These are phyloP conservation scores for Periconia digitata DNA, from an alignment of 2,329 filamentous ascomycete genomes.

Conservation along the genomic window DNA sequence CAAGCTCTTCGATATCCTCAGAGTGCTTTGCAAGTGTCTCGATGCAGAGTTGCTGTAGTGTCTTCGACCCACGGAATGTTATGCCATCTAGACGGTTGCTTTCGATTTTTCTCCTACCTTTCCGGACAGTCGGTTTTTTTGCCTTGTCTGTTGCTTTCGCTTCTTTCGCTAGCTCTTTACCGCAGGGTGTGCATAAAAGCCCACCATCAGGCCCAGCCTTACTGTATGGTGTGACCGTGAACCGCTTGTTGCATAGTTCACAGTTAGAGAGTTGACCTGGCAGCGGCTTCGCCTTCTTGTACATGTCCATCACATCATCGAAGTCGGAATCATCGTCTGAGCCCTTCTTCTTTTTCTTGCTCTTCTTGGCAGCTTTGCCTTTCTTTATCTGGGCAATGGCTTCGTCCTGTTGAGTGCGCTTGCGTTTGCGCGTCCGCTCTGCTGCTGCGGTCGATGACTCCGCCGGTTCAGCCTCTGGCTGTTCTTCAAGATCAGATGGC, in stretches of 20 bases:
- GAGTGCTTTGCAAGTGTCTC: conserved; percentile 66
- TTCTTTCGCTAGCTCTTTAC: conserved; percentile 70
- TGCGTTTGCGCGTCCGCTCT: conserved; percentile 56
- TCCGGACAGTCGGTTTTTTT: conserved; percentile 59
- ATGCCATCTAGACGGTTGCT: conserved; percentile 82
- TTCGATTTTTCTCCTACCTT: conserved; percentile 73
- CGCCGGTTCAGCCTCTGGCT: conserved; percentile 20
- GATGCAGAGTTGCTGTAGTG: conserved; percentile 65
- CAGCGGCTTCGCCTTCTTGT: conserved; percentile 60
- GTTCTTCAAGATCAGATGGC: conserved; percentile 37
- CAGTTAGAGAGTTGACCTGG: conserved; percentile 90
- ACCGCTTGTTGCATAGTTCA: conserved; percentile 80
- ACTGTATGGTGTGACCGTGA: conserved; percentile 90
- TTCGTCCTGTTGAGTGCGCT: conserved; percentile 58
- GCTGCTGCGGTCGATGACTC: conserved; percentile 46
- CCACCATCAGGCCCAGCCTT: conserved; percentile 80
- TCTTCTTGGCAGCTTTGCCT: conserved; percentile 54
- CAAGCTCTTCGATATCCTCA: conserved; percentile 65
- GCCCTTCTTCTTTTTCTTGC: conserved; percentile 41
- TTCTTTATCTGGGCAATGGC: conserved; percentile 46
- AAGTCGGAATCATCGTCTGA: conserved; percentile 49
- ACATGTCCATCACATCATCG: conserved; percentile 55
- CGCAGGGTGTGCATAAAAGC: conserved; percentile 80
- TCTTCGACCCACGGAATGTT: conserved; percentile 66
- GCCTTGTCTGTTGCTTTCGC: conserved; percentile 62